phyloP scores from a whole-genome alignment of 495 filamentous ascomycete genomes.

The Jackrogersella multiformis region DNA sequence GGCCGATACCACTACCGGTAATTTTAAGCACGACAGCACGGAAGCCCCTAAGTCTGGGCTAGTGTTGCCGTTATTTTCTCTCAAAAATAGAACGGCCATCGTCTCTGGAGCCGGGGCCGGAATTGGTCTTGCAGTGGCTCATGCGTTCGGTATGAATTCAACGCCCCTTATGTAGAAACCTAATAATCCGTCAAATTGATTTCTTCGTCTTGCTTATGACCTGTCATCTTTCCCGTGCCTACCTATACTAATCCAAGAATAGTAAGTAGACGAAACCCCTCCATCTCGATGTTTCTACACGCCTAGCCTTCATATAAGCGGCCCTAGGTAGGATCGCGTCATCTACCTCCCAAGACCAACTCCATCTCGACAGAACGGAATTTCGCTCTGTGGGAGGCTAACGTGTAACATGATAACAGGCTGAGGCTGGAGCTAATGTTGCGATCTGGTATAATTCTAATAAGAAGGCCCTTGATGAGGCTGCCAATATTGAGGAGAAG shows the following conservation, averaged over 20 bases:
- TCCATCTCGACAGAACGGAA: background rate
- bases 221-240: background rate
- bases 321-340: background rate
- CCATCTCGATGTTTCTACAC: background rate
- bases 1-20: slow-evolving; percentile 60
- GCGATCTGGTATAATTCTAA: slow-evolving; percentile 89
- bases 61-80: slow-evolving; percentile 81
- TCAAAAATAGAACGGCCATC: slow-evolving; percentile 85
- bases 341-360: background rate
- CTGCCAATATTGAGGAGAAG: slow-evolving; percentile 73
- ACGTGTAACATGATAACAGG: slow-evolving; percentile 42
- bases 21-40: slow-evolving; percentile 70
- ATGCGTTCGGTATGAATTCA: slow-evolving; percentile 56
- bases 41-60: slow-evolving; percentile 66
- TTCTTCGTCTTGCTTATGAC: background rate
- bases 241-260: slow-evolving; percentile 7
- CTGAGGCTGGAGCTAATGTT: slow-evolving; percentile 88
- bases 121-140: slow-evolving; percentile 81
- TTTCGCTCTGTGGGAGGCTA: slow-evolving; percentile 41
- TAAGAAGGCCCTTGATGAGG: slow-evolving; percentile 72
- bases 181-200: background rate
- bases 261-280: slow-evolving; percentile 28
- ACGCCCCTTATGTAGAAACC: background rate
- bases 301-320: background rate
- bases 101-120: slow-evolving; percentile 83